Base-by-base conservation (phyloP, 148 eudicot species). In the Dianthus caryophyllus region DNA sequence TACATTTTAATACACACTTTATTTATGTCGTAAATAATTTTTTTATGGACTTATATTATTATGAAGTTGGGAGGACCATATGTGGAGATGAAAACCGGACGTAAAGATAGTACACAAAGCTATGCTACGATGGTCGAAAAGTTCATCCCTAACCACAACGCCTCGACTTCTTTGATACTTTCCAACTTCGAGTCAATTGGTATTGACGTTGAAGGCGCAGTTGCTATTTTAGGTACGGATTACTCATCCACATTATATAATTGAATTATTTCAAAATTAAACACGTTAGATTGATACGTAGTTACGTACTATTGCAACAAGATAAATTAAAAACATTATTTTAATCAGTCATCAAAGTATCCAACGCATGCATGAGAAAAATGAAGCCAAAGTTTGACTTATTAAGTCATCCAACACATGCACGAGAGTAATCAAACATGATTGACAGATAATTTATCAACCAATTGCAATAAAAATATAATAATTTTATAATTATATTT, bases 61-160 rank as follows among this genome's bases (percentile, higher is more conserved):
- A 17, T 56, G 36, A 30, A 89, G 96, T 59, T 90, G 13, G 87
- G 88, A 77, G 96, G 90, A 9, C 90, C 88, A 14, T 59, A 48
- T 3, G 64, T 85, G 47, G 88, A 76, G 52, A 84, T 87, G 93
- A 90, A 85, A 78, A 87, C 97, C 0, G 97, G 93, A 30, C 60
- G 97, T n/a, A 80, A 41, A 39, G 97, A 90, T 59, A 79, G 85
- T 74, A 77, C 65, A 64, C 68, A 80, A 61, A 85, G 83, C 50
- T 56, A 73, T 61, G 67, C 63, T 22, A 31, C 72, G 9, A 74
- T 69, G 50, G 77, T 90, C 5, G 83, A 80, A 0, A 60, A 67
- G 31, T 78, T 62, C 76, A 79, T 90, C 31, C 97, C 97, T 0
- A 82, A 87, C 61, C 89, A 77, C 77, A 87, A 90, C 20, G 87